Percentiles rank a stretch among this genome's conserved stretches.
These are phyloP conservation scores for Calonectria pseudoturangicola DNA, from an alignment of 2,329 filamentous ascomycete species.

Conservation along the genomic window DNA sequence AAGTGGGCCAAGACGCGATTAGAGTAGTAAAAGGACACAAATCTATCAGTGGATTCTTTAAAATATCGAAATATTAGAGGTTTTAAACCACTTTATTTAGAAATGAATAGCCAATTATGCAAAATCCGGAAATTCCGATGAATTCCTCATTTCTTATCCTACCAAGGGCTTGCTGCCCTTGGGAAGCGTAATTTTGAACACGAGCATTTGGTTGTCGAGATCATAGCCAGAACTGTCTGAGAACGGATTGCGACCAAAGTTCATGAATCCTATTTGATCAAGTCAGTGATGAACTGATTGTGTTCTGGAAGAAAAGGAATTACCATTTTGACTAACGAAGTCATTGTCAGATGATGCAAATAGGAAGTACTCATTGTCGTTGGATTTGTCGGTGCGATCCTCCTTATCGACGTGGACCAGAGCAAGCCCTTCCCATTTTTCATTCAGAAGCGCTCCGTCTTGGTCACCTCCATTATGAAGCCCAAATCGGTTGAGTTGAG, in stretches of 20 bases:
- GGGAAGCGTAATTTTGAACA: conserved; percentile 73
- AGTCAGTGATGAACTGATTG: background rate
- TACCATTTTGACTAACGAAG: conserved; percentile 83
- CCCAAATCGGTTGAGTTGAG: conserved; percentile 78
- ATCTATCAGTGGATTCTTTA: too few species aligned
- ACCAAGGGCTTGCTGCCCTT: conserved; percentile 50
- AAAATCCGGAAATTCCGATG: too few species aligned
- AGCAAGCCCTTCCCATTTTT: conserved; percentile 85
- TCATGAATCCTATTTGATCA: conserved; percentile 66
- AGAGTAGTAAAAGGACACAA: too few species aligned
- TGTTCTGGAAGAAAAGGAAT: conserved; percentile 45
- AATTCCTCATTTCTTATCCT: background rate
- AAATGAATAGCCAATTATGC: too few species aligned
- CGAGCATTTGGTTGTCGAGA: conserved; percentile 77
- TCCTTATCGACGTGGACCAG: conserved; percentile 73
- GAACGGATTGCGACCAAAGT: conserved; percentile 74
- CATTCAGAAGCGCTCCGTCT: conserved; percentile 77
- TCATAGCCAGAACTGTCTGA: conserved; percentile 74
- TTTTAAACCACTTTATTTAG: too few species aligned
- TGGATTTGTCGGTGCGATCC: conserved; percentile 41
- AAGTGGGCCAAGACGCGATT: background rate
- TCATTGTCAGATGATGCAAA: conserved; percentile 83
- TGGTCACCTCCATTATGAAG: conserved; percentile 80
- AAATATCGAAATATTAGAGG: too few species aligned
- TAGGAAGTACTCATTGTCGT: conserved; percentile 78